Base-by-base conservation (phyloP, 2,329 filamentous ascomycete genomes). In the Paraphaeosphaeria minitans region DNA sequence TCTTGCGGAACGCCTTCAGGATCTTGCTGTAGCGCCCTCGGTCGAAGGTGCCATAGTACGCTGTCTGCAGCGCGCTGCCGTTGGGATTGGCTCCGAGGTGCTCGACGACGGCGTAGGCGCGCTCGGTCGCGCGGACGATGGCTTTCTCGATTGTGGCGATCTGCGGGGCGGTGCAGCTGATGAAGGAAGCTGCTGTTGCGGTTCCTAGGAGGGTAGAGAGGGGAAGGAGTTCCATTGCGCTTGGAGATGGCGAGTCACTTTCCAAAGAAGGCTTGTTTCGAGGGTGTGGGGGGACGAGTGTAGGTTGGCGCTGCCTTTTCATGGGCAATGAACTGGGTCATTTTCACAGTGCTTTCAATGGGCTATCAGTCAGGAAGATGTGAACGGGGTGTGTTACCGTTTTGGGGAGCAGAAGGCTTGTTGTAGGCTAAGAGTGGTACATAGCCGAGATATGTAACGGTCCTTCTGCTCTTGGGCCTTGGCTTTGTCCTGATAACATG, bases 21-120 rank as follows among this genome's bases (percentile, higher is more conserved):
- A 46, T 45, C 16, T 35, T 29, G 12, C 16, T 35, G n/a, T 53
- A 46, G 1, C 51, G 41, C 8, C 9, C 16, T 21, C 8, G 22
- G 39, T 39, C 27, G 14, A 53, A 53, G 1, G 35, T 53, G 1
- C 51, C 51, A 22, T 53, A 53, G 21, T 41, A 53, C 10, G 35
- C 39, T 7, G 37, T 53, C 33, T 53, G 51, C 22, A 53, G 13
- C 10, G 21, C 39, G 29, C 51, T 53, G 37, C 51, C 51, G 5
- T 46, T 46, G 22, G 51, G 51, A 27, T 54, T 46, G 4, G 39
- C 39, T 33, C 46, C 51, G 8, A 54, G 24, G 51, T 54, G 51
- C 9, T 46, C 39, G 19, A 54, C 27, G 5, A 42, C 51, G 2
- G 39, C 51, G 39, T 54, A 54, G 3, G 51, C 35, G 10, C 24